These are phyloP conservation scores for Antitrichia curtipendula DNA, from an alignment of 225 moss, liverwort and hornwort genomes.

Conservation along the genomic window DNA sequence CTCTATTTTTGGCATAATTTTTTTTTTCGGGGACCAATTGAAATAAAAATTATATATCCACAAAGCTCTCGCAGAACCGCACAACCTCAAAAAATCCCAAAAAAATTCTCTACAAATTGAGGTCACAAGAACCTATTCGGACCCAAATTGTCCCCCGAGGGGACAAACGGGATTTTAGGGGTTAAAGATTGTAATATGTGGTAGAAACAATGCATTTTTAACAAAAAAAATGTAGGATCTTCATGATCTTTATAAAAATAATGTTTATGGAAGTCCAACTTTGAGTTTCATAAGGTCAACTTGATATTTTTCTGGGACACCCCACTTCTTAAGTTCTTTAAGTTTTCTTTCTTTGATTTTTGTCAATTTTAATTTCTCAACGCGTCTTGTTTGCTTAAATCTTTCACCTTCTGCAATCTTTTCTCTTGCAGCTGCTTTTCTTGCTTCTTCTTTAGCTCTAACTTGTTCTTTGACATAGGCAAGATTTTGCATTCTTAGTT, in stretches of 20 bases:
- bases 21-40: too few species aligned
- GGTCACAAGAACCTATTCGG: too few species aligned
- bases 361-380: conserved; percentile 62
- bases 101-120: too few species aligned
- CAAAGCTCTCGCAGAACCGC: too few species aligned
- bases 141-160: too few species aligned
- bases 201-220: background rate
- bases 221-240: background rate
- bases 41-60: too few species aligned
- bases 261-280: conserved; percentile 18
- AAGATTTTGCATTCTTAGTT: conserved; percentile 30
- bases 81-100: too few species aligned
- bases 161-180: too few species aligned
- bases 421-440: conserved; percentile 10
- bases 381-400: conserved; percentile 53
- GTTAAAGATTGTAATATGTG: too few species aligned
- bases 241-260: background rate
- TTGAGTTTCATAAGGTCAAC: conserved; percentile 65
- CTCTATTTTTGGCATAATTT: too few species aligned
- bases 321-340: conserved; percentile 37
- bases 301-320: conserved; percentile 62
- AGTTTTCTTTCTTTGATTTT: conserved; percentile 74
- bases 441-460: conserved; percentile 26
- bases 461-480: conserved; percentile 45
- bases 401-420: conserved; percentile 73